These are phyloP conservation scores for Scutellaria barbata DNA, from an alignment of 257 asterid species.

Conservation along the genomic window DNA sequence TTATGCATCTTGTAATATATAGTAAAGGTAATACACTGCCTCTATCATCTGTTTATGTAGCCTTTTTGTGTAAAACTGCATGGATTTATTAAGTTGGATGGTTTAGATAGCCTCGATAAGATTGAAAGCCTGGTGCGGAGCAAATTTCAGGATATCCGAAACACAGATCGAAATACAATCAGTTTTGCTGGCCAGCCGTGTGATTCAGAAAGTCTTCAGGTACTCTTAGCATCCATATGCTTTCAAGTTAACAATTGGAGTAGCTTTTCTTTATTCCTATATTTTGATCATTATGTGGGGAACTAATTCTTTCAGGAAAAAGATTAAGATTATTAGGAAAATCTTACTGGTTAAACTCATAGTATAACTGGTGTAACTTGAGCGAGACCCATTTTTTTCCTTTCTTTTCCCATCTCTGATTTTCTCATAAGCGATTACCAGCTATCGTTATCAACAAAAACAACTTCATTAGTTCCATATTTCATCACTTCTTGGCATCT, in stretches of 20 bases:
- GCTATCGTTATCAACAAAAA: neutral
- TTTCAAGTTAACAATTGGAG: too few relatives aligned
- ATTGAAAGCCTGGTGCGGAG: conserved; percentile 73
- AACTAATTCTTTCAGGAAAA: neutral
- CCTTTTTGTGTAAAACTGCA: conserved; percentile 21
- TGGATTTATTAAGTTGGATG: conserved; percentile 37
- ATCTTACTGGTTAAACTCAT: neutral
- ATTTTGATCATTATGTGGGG: neutral
- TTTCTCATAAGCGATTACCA: neutral
- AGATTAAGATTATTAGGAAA: neutral
- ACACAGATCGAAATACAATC: conserved; percentile 58
- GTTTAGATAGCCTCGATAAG: conserved; percentile 77
- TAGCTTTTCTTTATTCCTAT: neutral
- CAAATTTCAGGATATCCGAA: conserved; percentile 82
- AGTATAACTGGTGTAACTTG: neutral
- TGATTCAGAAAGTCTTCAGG: conserved; percentile 83
- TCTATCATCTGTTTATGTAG: conserved; percentile 36
- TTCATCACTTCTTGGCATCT: neutral
- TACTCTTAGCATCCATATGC: too few relatives aligned
- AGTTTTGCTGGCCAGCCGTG: conserved; percentile 87
- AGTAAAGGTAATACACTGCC: conserved; percentile 64
- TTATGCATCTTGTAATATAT: conserved; percentile 94
- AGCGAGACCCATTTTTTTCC: conserved; percentile 19
- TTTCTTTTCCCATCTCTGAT: neutral
- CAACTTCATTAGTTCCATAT: neutral